Evolutionary conservation across 2,329 filamentous ascomycete species (phyloP).

Genomic region (Calonectria naviculata): DNA sequence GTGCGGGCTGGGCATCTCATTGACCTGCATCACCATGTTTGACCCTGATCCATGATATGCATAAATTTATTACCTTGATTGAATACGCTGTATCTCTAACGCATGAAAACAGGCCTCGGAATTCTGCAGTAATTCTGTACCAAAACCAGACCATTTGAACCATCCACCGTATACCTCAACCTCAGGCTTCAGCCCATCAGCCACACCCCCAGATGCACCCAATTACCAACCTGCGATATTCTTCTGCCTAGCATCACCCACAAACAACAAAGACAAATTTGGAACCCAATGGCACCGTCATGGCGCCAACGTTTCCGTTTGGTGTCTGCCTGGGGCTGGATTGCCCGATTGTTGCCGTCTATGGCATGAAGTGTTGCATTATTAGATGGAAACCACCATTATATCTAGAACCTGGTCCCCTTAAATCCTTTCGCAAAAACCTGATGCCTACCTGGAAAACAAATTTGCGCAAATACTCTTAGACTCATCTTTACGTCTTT

Average conservation of each 20-base stretch:
- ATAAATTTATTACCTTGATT: too few relatives aligned
- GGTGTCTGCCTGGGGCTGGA: conserved; percentile 7
- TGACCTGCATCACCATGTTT: too few relatives aligned
- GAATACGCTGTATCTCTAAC: too few relatives aligned
- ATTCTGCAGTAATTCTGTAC: too few relatives aligned
- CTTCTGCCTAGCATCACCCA: conserved; percentile 42
- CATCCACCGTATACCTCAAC: neutral
- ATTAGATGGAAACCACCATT: neutral
- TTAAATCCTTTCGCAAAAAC: too few relatives aligned
- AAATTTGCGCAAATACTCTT: neutral
- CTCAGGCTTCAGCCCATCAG: neutral
- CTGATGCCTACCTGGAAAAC: neutral
- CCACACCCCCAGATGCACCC: conserved; percentile 27
- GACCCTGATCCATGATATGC: too few relatives aligned
- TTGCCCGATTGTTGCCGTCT: neutral
- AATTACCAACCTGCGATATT: conserved; percentile 42
- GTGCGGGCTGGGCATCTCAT: too few relatives aligned
- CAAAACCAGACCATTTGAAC: too few relatives aligned
- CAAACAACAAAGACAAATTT: neutral
- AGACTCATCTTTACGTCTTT: neutral
- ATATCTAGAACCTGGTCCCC: neutral
- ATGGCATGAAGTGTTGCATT: neutral
- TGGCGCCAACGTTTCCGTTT: neutral
- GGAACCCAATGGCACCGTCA: neutral
- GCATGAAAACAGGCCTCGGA: too few relatives aligned